A percentile compares a stretch with the other conserved stretches of the same genome.
Evolutionary conservation across 1,284 basidiomycete genomes (phyloP).

Genomic region (Leccinum pachyderme): DNA sequence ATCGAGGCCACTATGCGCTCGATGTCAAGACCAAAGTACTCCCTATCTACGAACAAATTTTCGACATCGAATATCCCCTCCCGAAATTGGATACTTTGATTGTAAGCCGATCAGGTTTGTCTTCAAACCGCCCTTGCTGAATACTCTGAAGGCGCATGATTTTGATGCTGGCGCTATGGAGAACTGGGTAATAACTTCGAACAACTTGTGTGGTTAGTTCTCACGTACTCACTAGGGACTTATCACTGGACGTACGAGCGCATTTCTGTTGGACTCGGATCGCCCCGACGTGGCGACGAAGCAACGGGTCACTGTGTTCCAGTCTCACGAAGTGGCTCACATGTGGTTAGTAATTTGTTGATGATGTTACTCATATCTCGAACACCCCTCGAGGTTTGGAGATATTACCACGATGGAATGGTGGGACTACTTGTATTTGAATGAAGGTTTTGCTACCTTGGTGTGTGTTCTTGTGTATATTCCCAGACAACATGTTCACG

Average conservation of each 20-base stretch:
- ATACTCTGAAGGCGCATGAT: conserved; percentile 59
- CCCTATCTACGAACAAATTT: conserved; percentile 92
- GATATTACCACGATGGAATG: conserved; percentile 92
- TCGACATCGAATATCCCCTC: conserved; percentile 88
- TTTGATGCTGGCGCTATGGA: conserved; percentile 96
- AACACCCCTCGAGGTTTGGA: conserved; percentile 60
- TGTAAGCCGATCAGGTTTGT: conserved; percentile 37
- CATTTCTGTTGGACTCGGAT: conserved; percentile 80
- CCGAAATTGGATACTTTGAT: conserved; percentile 92
- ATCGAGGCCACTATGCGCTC: conserved; percentile 80
- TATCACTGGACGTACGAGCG: conserved; percentile 86
- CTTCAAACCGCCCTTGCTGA: not conserved
- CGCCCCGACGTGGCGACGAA: conserved; percentile 75
- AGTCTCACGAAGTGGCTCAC: conserved; percentile 83
- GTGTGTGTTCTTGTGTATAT: conserved; percentile 39
- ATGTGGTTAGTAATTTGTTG: conserved; percentile 59
- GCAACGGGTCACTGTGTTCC: conserved; percentile 76
- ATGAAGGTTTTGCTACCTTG: conserved; percentile 88
- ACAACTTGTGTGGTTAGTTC: not conserved
- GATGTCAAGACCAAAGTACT: conserved; percentile 87
- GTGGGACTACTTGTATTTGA: conserved; percentile 91
- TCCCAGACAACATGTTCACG: conserved; percentile 1
- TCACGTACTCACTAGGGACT: conserved; percentile 52
- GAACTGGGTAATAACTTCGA: conserved; percentile 62
- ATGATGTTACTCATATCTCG: conserved; percentile 3